phyloP scores from a whole-genome alignment of 306 rosid species.

The Cicer bijugum region DNA sequence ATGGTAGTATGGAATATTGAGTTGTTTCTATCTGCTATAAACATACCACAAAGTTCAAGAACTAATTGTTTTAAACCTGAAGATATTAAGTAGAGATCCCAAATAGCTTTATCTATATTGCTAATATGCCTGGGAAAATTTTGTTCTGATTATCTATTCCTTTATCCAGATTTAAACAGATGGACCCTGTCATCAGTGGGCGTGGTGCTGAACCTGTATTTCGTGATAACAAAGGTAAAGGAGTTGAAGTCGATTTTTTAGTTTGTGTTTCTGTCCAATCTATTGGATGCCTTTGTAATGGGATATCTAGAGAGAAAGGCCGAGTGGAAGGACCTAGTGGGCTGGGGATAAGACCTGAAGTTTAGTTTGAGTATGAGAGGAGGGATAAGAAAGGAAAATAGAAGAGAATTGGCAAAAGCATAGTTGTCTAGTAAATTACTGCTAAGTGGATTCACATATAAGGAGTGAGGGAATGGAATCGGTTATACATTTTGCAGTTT shows the following conservation, averaged over 20 bases:
- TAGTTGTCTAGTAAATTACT: constrained; percentile 3
- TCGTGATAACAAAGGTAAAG: constrained; percentile 83
- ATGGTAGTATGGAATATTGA: constrained; percentile 29
- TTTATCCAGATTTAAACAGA: constrained; percentile 69
- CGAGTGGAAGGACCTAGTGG: background rate
- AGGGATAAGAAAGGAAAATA: background rate
- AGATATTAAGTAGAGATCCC: constrained; percentile 1
- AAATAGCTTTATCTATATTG: constrained; percentile 10
- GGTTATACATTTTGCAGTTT: background rate
- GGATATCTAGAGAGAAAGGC: background rate
- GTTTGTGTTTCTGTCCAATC: constrained; percentile 29
- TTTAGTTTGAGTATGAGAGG: background rate
- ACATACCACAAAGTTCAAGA: constrained; percentile 13
- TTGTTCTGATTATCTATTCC: constrained; percentile 8
- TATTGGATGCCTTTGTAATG: constrained; percentile 35
- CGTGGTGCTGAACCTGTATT: constrained; percentile 72
- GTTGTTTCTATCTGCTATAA: constrained; percentile 20
- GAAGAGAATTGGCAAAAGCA: background rate
- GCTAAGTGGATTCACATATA: background rate
- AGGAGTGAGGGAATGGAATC: constrained; percentile 17
- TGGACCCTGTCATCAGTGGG: constrained; percentile 78
- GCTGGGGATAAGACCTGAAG: constrained; percentile 4
- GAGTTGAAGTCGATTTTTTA: constrained; percentile 35
- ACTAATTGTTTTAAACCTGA: constrained; percentile 27
- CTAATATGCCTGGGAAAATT: constrained; percentile 17